Percentiles rank a stretch among this genome's conserved stretches.
phyloP scores from a whole-genome alignment of 2,329 filamentous ascomycete species.

The Helotiales sp. region DNA sequence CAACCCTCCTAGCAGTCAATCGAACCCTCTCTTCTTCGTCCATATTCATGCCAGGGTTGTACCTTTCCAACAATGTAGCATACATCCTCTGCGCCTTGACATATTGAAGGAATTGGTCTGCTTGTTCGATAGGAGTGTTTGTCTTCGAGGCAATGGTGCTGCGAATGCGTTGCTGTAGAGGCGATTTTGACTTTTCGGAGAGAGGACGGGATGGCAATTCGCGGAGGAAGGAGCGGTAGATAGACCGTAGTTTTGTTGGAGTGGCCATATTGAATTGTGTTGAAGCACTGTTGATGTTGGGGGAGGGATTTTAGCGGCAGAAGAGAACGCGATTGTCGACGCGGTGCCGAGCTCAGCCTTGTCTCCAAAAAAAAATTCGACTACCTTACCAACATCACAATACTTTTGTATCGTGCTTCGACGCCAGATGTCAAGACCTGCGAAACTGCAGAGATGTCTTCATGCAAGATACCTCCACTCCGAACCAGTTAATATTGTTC shows the following conservation, averaged over 20 bases:
- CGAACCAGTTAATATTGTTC: not conserved
- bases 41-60: slow-evolving; percentile 92
- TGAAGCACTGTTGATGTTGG: not conserved
- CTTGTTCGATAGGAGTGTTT: slow-evolving; percentile 46
- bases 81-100: slow-evolving; percentile 85
- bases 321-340: not conserved
- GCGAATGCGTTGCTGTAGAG: slow-evolving; percentile 70
- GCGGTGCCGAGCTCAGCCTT: not conserved
- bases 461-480: slow-evolving; percentile 2
- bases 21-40: slow-evolving; percentile 80
- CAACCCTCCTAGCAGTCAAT: slow-evolving; percentile 82
- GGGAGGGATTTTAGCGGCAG: not conserved
- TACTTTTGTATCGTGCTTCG: not conserved
- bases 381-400: not conserved
- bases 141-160: slow-evolving; percentile 51
- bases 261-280: slow-evolving; percentile 30
- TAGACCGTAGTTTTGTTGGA: slow-evolving; percentile 61
- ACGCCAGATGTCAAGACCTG: slow-evolving; percentile 12
- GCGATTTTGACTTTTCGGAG: slow-evolving; percentile 54
- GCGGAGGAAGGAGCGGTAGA: slow-evolving; percentile 87
- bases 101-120: slow-evolving; percentile 80
- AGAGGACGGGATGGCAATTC: slow-evolving; percentile 75
- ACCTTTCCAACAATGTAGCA: slow-evolving; percentile 77
- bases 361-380: not conserved
- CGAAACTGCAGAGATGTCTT: slow-evolving; percentile 12